These are phyloP conservation scores for Ophiosphaerella herpotricha DNA, from an alignment of 2,329 filamentous ascomycete genomes.

Conservation along the genomic window DNA sequence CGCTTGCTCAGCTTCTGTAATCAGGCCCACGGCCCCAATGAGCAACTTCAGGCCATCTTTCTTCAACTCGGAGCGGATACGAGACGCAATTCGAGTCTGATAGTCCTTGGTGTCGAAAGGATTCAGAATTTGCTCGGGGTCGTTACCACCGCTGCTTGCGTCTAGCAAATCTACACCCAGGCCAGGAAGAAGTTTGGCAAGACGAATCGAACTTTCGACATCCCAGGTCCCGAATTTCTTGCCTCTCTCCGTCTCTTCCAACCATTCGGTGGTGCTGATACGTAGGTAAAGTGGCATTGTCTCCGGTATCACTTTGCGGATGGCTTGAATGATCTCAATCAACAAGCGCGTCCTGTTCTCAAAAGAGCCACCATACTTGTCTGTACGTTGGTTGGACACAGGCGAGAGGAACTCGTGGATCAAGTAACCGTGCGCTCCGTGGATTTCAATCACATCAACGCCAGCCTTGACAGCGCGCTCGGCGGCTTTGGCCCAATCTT, in stretches of 20 bases:
- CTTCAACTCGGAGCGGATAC: slow-evolving; percentile 49
- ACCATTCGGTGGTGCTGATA: slow-evolving; percentile 45
- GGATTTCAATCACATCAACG: slow-evolving; percentile 50
- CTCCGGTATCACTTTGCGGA: slow-evolving; percentile 38
- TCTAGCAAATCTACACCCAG: slow-evolving; percentile 53
- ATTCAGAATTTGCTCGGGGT: slow-evolving; percentile 48
- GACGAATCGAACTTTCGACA: slow-evolving; percentile 43
- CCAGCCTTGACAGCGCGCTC: slow-evolving; percentile 43
- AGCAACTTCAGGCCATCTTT: slow-evolving; percentile 48
- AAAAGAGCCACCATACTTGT: slow-evolving; percentile 50
- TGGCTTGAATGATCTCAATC: slow-evolving; percentile 48
- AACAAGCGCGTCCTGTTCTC: slow-evolving; percentile 47
- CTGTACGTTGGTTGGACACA: slow-evolving; percentile 49
- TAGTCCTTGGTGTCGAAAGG: slow-evolving; percentile 52
- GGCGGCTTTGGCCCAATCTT: slow-evolving; percentile 48
- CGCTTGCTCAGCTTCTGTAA: slow-evolving; percentile 59
- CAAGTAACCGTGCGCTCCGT: slow-evolving; percentile 50
- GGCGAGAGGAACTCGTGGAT: slow-evolving; percentile 48
- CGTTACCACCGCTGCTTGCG: slow-evolving; percentile 53
- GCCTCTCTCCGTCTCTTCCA: slow-evolving; percentile 39
- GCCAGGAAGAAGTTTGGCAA: slow-evolving; percentile 49
- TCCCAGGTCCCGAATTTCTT: slow-evolving; percentile 47
- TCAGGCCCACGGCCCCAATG: slow-evolving; percentile 59
- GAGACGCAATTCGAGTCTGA: slow-evolving; percentile 54
- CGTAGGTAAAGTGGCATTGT: slow-evolving; percentile 44